phyloP scores from a whole-genome alignment of 169 alveolate species.

The Pseudocohnilembus persalinus region DNA sequence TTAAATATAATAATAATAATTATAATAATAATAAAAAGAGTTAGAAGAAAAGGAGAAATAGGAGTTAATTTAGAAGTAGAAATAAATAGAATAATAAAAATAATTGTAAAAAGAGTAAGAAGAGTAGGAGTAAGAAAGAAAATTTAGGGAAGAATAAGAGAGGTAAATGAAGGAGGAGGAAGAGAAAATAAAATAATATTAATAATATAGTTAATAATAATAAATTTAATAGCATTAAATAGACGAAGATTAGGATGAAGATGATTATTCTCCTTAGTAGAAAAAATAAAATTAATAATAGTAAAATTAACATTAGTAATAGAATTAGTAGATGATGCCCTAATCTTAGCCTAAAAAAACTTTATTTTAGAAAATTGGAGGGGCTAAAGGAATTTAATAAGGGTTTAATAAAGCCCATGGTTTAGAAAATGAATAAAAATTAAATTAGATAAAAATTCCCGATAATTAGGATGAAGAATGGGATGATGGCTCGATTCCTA shows the following conservation, averaged over 20 bases:
- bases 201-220: too few relatives aligned
- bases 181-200: too few relatives aligned
- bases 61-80: too few relatives aligned
- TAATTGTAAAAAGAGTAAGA: not conserved
- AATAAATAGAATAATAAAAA: not conserved
- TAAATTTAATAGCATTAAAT: too few relatives aligned
- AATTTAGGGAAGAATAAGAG: not conserved
- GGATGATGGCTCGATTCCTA: not conserved
- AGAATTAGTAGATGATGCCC: not conserved
- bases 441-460: not conserved
- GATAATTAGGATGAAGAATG: not conserved
- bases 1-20: too few relatives aligned
- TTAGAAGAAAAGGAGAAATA: not conserved
- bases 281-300: too few relatives aligned
- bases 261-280: not conserved
- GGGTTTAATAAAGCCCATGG: not conserved
- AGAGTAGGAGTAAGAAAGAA: not conserved
- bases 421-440: too few relatives aligned
- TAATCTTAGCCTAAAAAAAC: too few relatives aligned
- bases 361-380: not conserved
- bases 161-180: too few relatives aligned
- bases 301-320: too few relatives aligned
- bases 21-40: not conserved
- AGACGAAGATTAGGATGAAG: not conserved
- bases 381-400: not conserved